Conservation (phyloP, 345 rosid species). For the Xanthoceras sorbifolium region DNA sequence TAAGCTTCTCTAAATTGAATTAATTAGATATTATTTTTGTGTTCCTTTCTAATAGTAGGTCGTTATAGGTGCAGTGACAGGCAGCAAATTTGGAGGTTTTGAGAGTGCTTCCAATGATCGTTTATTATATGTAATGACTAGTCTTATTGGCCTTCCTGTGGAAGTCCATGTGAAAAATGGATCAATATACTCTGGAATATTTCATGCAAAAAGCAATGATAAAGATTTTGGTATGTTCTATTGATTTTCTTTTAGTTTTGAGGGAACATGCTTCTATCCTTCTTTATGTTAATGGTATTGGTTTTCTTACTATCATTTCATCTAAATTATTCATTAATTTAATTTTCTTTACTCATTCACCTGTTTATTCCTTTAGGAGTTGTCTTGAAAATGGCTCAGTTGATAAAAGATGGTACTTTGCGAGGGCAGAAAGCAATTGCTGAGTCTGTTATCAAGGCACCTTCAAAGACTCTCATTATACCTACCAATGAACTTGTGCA, state of each 20-base stretch:
- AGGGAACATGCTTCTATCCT: not conserved
- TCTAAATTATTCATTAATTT: not conserved
- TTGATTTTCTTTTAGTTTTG: slow-evolving; percentile 21
- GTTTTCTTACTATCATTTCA: not conserved
- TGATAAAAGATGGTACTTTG: slow-evolving; percentile 62
- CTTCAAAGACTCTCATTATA: slow-evolving; percentile 62
- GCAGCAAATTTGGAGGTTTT: slow-evolving; percentile 49
- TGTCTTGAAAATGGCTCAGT: slow-evolving; percentile 83
- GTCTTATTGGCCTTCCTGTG: slow-evolving; percentile 80
- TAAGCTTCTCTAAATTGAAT: slow-evolving; percentile 27
- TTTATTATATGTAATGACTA: slow-evolving; percentile 61
- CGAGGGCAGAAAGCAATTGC: slow-evolving; percentile 54
- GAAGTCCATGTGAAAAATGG: slow-evolving; percentile 92
- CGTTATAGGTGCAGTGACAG: slow-evolving; percentile 39
- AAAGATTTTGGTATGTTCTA: slow-evolving; percentile 74
- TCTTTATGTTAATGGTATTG: slow-evolving; percentile 9
- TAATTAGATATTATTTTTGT: slow-evolving; percentile 2
- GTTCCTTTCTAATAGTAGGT: slow-evolving; percentile 12
- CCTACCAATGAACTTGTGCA: slow-evolving; percentile 86
- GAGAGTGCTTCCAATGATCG: slow-evolving; percentile 66
- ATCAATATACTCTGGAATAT: slow-evolving; percentile 78
- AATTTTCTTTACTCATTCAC: slow-evolving; percentile 14
- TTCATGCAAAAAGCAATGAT: slow-evolving; percentile 73
- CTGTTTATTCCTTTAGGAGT: slow-evolving; percentile 53
- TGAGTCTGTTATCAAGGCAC: slow-evolving; percentile 68